These are phyloP conservation scores for Microstegium vimineum DNA, from an alignment of 176 grass and related monocot genomes.

Conservation along the genomic window DNA sequence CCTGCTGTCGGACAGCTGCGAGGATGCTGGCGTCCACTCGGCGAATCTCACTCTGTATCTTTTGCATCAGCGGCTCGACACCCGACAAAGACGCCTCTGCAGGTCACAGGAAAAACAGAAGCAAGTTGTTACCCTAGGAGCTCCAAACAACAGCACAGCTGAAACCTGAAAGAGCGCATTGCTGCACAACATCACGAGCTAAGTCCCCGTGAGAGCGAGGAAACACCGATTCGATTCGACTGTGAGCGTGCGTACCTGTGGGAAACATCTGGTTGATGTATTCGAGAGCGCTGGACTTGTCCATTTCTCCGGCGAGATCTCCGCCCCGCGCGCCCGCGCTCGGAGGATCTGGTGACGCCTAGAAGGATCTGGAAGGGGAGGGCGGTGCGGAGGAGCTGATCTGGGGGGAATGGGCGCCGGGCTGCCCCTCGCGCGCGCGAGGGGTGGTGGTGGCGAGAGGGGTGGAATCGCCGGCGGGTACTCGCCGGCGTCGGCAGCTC, in stretches of 20 bases:
- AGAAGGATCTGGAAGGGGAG: constrained; percentile 31
- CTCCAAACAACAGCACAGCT: constrained; percentile 3
- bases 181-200: neutral
- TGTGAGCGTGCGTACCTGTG: constrained; percentile 39
- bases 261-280: constrained; percentile 99
- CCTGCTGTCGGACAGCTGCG: constrained; percentile 93
- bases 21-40: constrained; percentile 95
- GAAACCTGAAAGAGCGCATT: constrained; percentile 39
- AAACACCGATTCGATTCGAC: constrained; percentile 13
- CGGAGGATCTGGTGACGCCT: constrained; percentile 31
- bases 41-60: constrained; percentile 98
- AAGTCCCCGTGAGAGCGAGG: constrained; percentile 8
- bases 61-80: constrained; percentile 98
- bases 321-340: constrained; percentile 21
- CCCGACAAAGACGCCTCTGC: constrained; percentile 90
- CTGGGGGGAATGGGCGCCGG: neutral
- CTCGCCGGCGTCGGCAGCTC: constrained; percentile 37
- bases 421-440: neutral
- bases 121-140: constrained; percentile 7
- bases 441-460: neutral
- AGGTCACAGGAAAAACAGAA: neutral
- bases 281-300: constrained; percentile 93
- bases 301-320: constrained; percentile 58
- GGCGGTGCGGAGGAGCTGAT: constrained; percentile 9
- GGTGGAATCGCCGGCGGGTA: constrained; percentile 31